Evolutionary conservation across 805 yeast species (phyloP), one percentile per base, ranked within the genome.

Genomic region (Candida nanaspora): DNA sequence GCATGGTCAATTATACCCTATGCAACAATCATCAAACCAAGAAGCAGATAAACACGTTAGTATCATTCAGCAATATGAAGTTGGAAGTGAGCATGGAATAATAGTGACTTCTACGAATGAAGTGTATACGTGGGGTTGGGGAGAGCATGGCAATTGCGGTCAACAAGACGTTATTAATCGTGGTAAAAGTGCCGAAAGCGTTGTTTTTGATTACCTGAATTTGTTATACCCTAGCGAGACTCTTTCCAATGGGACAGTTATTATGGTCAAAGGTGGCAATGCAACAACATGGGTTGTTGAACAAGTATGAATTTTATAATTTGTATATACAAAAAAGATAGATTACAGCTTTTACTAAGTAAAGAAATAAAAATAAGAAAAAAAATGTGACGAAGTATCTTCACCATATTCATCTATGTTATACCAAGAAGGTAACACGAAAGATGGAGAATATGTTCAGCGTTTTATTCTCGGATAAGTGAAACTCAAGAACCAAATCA

Each of bases 61-160:
- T n/a, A n/a, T n/a, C n/a, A n/a, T n/a, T n/a, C n/a, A n/a, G n/a
- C n/a, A n/a, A n/a, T n/a, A n/a, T 40, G 65, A 68, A 1, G 70
- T 76, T 6, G 98, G 98, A 0, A 86, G 95, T 57, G 98, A 91
- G 55, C 98, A 91, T 59, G 94, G 93, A 0, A 51, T 88, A 15
- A 50, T 75, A 10, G 54, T 59, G 6, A 39, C 50, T 1, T n/a
- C 35, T 1, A 47, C 55, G 14, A 49, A 59, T 31, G 38, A 42
- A 8, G 80, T 88, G 0, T 64, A 54, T 41, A 72, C 89, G 2
- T 93, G 98, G 98, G 98, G 98, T 0, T 91, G 98, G 98, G 97
- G 96, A 13, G 98, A 93, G 54, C 98, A 91, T 59, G 98, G 98
- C 0, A 91, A 91, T 56, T 91, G 98, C 62, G 95, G 96, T 0